Percentiles rank a stretch among this genome's conserved stretches.
These are phyloP conservation scores for Candida broadrunensis DNA, from an alignment of 805 yeast genomes.

Conservation along the genomic window DNA sequence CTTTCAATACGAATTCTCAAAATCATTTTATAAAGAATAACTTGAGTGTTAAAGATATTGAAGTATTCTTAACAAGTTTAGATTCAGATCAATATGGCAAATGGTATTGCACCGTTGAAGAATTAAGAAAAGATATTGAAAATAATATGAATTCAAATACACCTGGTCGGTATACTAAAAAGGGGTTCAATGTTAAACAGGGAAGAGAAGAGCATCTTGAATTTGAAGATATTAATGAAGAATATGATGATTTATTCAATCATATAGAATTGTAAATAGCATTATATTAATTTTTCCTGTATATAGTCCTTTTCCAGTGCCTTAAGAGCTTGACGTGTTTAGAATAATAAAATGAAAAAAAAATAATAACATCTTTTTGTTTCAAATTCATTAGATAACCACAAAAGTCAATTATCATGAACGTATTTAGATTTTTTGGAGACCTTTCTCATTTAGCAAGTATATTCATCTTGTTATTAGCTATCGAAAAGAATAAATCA, in stretches of 20 bases:
- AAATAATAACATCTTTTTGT: too few relatives aligned
- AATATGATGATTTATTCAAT: slow-evolving; percentile 6
- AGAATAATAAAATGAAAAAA: neutral
- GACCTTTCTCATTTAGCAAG: slow-evolving; percentile 84
- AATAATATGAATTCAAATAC: neutral
- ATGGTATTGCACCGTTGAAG: slow-evolving; percentile 11
- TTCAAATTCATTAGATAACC: too few relatives aligned
- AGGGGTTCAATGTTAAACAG: neutral
- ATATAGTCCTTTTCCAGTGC: neutral
- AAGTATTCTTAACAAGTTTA: slow-evolving; percentile 4
- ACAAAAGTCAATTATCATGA: too few relatives aligned
- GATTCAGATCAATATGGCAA: slow-evolving; percentile 17
- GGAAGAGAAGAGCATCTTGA: neutral
- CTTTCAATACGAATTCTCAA: slow-evolving; percentile 20
- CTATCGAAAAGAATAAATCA: slow-evolving; percentile 62
- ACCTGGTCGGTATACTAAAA: neutral
- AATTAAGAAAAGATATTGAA: slow-evolving; percentile 4
- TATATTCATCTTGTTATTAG: slow-evolving; percentile 68
- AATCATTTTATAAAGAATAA: slow-evolving; percentile 12
- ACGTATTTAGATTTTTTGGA: slow-evolving; percentile 48
- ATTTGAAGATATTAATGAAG: slow-evolving; percentile 9
- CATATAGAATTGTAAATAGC: slow-evolving; percentile 13
- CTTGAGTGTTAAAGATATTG: slow-evolving; percentile 14
- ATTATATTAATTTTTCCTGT: neutral
- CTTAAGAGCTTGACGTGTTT: neutral